phyloP scores from a whole-genome alignment of 73 alveolate species.

The Blepharisma japonicum region DNA sequence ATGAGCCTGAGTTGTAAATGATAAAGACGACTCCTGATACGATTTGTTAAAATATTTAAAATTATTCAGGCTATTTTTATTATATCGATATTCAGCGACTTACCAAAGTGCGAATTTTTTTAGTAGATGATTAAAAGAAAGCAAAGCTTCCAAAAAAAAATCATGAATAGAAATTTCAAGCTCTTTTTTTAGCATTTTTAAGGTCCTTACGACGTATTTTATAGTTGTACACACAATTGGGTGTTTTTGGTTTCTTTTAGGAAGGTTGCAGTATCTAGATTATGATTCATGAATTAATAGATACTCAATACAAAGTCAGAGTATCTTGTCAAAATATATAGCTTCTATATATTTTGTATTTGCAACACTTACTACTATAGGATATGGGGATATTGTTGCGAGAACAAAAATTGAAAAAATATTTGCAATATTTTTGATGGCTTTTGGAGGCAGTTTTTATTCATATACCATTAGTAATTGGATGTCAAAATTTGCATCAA shows the following conservation, averaged over 20 bases:
- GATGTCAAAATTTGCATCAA: constrained; percentile 40
- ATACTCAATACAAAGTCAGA: background rate
- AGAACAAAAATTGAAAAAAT: constrained; percentile 4
- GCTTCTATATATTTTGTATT: constrained; percentile 30
- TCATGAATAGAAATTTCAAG: constrained; percentile 24
- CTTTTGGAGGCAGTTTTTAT: constrained; percentile 52
- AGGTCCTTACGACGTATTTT: background rate
- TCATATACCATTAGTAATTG: constrained; percentile 67
- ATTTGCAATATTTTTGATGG: constrained; percentile 9
- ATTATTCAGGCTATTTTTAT: no score
- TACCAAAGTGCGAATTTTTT: background rate
- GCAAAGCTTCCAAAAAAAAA: constrained; percentile 29
- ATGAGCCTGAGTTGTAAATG: no score
- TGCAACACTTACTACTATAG: constrained; percentile 36
- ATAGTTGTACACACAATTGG: constrained; percentile 35
- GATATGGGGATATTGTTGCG: constrained; percentile 38
- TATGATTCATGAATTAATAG: constrained; percentile 35
- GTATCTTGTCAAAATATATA: background rate
- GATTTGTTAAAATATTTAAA: no score
- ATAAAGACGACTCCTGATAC: no score
- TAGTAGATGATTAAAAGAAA: background rate
- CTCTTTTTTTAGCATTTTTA: constrained; percentile 19
- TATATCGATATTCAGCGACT: no score
- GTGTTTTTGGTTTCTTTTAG: constrained; percentile 32
- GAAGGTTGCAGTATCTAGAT: constrained; percentile 25